Evolutionary conservation across 2,329 filamentous ascomycete species (phyloP), one percentile per base, ranked within the genome.

Genomic region (Neurospora sp.): DNA sequence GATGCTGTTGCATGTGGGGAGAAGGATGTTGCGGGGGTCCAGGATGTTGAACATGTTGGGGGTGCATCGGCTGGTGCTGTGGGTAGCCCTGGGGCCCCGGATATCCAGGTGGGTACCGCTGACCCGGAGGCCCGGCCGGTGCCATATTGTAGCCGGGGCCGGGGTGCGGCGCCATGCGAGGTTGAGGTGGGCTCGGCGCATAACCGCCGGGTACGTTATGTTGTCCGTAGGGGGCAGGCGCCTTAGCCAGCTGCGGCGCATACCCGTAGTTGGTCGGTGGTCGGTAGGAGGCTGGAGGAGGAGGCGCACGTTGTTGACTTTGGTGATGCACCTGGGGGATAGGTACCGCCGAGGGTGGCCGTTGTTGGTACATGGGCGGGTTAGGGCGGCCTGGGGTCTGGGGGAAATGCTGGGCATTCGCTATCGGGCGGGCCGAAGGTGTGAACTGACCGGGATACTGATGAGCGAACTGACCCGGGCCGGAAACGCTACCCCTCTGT

Each of bases 191-290:
- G 19, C 77, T 80, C 57, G 78, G 81, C 39, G 81, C 80, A 71
- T 82, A 86, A 66, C 85, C 81, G 33, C 70, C 73, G 10, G 80
- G 80, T 77, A 85, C 82, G 71, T 80, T 82, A 71, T 84, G 81
- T 70, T 87, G 85, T 11, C 83, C 82, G 70, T 85, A 87, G 0
- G 83, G 82, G 8, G 82, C 82, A 70, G 85, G 83, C 11, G 83
- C 79, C 75, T 88, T 88, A 67, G 81, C 82, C 68, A 86, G 79
- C 73, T 84, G 84, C 52, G 52, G 52, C 4, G 82, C 81, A 72
- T 83, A 87, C 66, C 80, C 81, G 8, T 83, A 86, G 4, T 83
- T 82, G 67, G 84, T 85, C 5, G 83, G 79, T 40, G 83, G 82
- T 38, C 84, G 80, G 75, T 86, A 87, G 41, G 84, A 82, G n/a